Percentiles rank a stretch among this genome's conserved stretches.
Evolutionary conservation across 2,329 filamentous ascomycete genomes (phyloP).

Genomic region (Thelonectria blattea): DNA sequence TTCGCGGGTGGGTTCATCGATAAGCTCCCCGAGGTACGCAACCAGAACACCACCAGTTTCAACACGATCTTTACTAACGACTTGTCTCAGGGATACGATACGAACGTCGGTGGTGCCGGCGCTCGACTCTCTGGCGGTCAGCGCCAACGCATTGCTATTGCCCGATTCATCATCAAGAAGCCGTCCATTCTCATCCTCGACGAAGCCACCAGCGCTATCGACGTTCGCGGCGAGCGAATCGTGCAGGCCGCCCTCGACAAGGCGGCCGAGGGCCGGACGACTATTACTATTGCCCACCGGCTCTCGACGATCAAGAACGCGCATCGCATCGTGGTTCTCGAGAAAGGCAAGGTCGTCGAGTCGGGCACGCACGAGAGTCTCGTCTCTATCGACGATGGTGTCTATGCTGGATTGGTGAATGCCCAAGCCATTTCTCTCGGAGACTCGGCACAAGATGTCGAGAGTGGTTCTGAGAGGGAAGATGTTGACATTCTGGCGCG

Average conservation of each 20-base stretch:
- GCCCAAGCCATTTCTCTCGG: background rate
- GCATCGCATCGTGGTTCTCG: slow-evolving; percentile 39
- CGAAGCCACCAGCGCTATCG: slow-evolving; percentile 66
- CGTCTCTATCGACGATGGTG: background rate
- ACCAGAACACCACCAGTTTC: too few relatives aligned
- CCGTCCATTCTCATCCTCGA: slow-evolving; percentile 68
- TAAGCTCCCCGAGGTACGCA: too few relatives aligned
- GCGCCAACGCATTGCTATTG: slow-evolving; percentile 69
- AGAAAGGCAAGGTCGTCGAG: slow-evolving; percentile 30
- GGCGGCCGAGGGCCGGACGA: slow-evolving; percentile 61
- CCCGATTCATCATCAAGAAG: slow-evolving; percentile 66
- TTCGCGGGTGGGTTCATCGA: too few relatives aligned
- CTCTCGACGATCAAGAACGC: slow-evolving; percentile 47
- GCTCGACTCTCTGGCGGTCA: slow-evolving; percentile 71
- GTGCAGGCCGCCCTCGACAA: slow-evolving; percentile 60
- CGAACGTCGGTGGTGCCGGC: slow-evolving; percentile 66
- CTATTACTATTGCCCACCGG: slow-evolving; percentile 67
- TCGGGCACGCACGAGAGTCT: background rate
- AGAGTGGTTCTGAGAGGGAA: too few relatives aligned
- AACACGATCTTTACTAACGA: too few relatives aligned
- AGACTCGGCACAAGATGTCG: too few relatives aligned
- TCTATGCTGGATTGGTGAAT: background rate
- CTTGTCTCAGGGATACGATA: slow-evolving; percentile 49
- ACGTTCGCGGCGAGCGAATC: slow-evolving; percentile 49
- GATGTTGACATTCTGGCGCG: too few relatives aligned